Evolutionary conservation across 495 filamentous ascomycete species (phyloP).

Genomic region (Penicillium nucicola): DNA sequence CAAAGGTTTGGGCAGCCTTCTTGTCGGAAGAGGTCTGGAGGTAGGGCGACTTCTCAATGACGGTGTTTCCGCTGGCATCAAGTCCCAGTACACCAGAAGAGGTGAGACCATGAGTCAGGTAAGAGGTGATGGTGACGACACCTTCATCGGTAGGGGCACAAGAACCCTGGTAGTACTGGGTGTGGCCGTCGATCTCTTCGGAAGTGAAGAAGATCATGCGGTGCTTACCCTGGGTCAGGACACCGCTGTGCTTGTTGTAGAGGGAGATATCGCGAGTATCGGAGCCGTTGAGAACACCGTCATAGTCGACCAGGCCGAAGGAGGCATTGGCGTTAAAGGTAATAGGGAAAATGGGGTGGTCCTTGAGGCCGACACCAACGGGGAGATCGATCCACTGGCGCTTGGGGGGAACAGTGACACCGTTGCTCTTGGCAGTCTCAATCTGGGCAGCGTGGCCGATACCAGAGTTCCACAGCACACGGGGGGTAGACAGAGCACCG

Average conservation of each 20-base stretch:
- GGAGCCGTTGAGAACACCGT: constrained; percentile 52
- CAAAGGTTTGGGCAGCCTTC: constrained; percentile 24
- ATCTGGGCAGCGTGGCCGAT: constrained; percentile 66
- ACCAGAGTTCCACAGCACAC: constrained; percentile 64
- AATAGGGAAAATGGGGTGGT: constrained; percentile 71
- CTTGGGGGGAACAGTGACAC: constrained; percentile 51
- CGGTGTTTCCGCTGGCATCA: constrained; percentile 53
- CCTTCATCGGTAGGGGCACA: constrained; percentile 23
- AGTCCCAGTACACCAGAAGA: constrained; percentile 60
- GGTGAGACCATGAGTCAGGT: constrained; percentile 43
- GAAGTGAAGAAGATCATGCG: constrained; percentile 43
- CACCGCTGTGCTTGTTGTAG: constrained; percentile 55
- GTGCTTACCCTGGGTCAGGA: constrained; percentile 66
- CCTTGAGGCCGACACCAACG: constrained; percentile 70
- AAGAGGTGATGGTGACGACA: constrained; percentile 31
- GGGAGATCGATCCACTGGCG: constrained; percentile 67
- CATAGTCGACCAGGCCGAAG: constrained; percentile 63
- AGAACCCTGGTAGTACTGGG: constrained; percentile 32
- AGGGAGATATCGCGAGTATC: constrained; percentile 40
- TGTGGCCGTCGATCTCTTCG: constrained; percentile 19
- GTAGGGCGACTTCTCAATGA: constrained; percentile 48
- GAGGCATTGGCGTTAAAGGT: constrained; percentile 57
- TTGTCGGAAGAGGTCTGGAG: constrained; percentile 22
- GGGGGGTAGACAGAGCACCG: constrained; percentile 70
- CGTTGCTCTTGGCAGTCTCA: constrained; percentile 48